A percentile compares a stretch with the other conserved stretches of the same genome.
Conservation (phyloP, 768 basidiomycete species). For the Mycena capillaripes region DNA sequence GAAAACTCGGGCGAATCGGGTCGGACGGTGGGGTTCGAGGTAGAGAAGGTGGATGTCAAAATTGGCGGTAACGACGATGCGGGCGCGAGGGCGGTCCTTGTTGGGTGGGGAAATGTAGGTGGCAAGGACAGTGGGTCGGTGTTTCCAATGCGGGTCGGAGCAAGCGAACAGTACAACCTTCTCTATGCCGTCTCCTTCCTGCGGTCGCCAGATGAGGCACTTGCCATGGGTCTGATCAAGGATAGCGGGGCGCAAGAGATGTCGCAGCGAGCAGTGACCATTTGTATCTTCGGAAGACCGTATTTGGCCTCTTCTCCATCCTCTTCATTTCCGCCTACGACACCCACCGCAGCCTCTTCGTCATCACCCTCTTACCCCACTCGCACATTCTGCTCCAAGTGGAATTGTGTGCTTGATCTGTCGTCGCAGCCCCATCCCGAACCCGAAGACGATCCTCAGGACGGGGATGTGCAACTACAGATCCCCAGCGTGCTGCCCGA, state of each 20-base stretch:
- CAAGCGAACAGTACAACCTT: constrained; percentile 88
- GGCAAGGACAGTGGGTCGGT: constrained; percentile 58
- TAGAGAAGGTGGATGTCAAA: constrained; percentile 82
- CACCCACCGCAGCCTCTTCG: constrained; percentile 14
- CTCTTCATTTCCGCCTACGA: constrained; percentile 13
- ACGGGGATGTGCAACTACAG: constrained; percentile 46
- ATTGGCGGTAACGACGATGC: constrained; percentile 70
- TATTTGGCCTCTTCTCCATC: constrained; percentile 52
- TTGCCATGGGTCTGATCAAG: constrained; percentile 49
- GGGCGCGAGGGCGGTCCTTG: constrained; percentile 62
- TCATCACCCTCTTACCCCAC: constrained; percentile 69
- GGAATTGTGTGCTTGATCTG: constrained; percentile 94
- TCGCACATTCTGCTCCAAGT: constrained; percentile 82
- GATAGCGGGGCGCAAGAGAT: constrained; percentile 40
- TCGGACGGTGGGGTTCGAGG: constrained; percentile 73
- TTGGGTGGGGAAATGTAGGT: constrained; percentile 71
- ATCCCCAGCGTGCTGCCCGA: constrained; percentile 72
- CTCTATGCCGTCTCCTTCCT: constrained; percentile 92
- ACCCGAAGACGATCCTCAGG: constrained; percentile 47
- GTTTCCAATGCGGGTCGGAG: constrained; percentile 82
- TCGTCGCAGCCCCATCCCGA: constrained; percentile 50
- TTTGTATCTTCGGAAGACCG: constrained; percentile 84
- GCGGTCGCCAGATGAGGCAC: constrained; percentile 71
- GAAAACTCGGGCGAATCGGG: constrained; percentile 84
- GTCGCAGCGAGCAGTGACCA: constrained; percentile 79